Percentiles rank a stretch among this genome's conserved stretches.
phyloP scores from a whole-genome alignment of 108 stramenopile species.

The Cyclostephanos tholiformis region DNA sequence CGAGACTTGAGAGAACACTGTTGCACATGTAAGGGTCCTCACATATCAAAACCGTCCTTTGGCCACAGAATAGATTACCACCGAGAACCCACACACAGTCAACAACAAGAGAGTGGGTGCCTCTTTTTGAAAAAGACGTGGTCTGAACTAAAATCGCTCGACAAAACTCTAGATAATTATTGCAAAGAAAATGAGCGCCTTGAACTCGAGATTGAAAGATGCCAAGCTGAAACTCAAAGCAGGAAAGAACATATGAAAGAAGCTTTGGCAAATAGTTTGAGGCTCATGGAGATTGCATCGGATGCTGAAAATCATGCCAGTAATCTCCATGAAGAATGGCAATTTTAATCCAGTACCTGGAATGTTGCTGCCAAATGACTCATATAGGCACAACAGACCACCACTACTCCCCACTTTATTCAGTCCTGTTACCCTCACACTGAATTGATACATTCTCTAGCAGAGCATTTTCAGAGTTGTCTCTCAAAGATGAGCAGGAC shows the following conservation, averaged over 20 bases:
- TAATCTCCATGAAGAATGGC: too few species aligned
- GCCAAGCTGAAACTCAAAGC: slow-evolving; percentile 17
- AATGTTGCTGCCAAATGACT: not conserved
- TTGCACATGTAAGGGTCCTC: slow-evolving; percentile 45
- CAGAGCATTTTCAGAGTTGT: too few species aligned
- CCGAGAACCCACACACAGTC: slow-evolving; percentile 30
- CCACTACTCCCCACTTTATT: too few species aligned
- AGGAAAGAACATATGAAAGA: slow-evolving; percentile 42
- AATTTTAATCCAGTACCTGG: not conserved
- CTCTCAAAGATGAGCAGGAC: too few species aligned
- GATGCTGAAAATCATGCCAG: not conserved
- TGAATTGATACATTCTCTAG: too few species aligned
- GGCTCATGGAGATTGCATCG: slow-evolving; percentile 45
- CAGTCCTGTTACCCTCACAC: too few species aligned
- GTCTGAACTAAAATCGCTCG: slow-evolving; percentile 37
- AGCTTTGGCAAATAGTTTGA: slow-evolving; percentile 42
- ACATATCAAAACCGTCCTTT: slow-evolving; percentile 47
- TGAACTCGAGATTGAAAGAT: slow-evolving; percentile 29
- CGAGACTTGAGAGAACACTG: slow-evolving; percentile 44
- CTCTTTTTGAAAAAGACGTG: slow-evolving; percentile 34
- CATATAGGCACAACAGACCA: too few species aligned
- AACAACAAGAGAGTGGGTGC: slow-evolving; percentile 26
- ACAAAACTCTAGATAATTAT: slow-evolving; percentile 35
- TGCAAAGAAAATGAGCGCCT: slow-evolving; percentile 26
- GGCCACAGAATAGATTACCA: slow-evolving; percentile 44